Conservation (phyloP, 2,329 filamentous ascomycete species). For the Nemania sp. region DNA sequence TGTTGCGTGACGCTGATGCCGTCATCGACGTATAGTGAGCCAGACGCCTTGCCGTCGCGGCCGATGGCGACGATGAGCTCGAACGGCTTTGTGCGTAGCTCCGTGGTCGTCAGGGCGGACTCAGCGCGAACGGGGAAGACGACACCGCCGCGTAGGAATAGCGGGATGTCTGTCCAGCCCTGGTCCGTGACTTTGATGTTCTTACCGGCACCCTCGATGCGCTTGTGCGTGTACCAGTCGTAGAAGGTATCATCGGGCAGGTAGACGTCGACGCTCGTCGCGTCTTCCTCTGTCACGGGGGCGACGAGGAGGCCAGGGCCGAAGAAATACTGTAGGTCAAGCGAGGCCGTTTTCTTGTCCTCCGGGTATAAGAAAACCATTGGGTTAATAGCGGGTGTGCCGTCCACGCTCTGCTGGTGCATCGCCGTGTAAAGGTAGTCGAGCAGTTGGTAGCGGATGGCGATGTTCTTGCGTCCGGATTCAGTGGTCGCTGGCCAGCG, state of each 20-base stretch:
- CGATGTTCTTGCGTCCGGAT: slow-evolving; percentile 74
- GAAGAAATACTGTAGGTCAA: slow-evolving; percentile 63
- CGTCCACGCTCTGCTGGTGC: slow-evolving; percentile 69
- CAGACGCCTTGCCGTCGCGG: slow-evolving; percentile 70
- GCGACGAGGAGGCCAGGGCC: slow-evolving; percentile 59
- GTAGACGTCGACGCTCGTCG: slow-evolving; percentile 60
- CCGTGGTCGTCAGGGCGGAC: slow-evolving; percentile 72
- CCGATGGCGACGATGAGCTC: slow-evolving; percentile 77
- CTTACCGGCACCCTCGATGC: slow-evolving; percentile 56
- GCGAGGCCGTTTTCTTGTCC: slow-evolving; percentile 55
- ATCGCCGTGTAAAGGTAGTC: slow-evolving; percentile 82
- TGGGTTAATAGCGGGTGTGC: slow-evolving; percentile 74
- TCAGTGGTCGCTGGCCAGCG: slow-evolving; percentile 70
- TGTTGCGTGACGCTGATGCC: slow-evolving; percentile 74
- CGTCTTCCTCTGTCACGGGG: slow-evolving; percentile 59
- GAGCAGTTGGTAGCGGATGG: slow-evolving; percentile 75
- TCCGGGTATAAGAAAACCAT: slow-evolving; percentile 75
- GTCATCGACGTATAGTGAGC: slow-evolving; percentile 81
- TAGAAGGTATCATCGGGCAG: slow-evolving; percentile 63
- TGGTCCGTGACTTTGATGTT: slow-evolving; percentile 56
- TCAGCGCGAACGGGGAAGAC: slow-evolving; percentile 71
- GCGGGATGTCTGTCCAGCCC: slow-evolving; percentile 67
- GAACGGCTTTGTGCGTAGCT: slow-evolving; percentile 74
- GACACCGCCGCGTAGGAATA: slow-evolving; percentile 73
- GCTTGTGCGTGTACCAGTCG: slow-evolving; percentile 63